These are phyloP conservation scores for Zostera marina DNA, from an alignment of 116 monocot genomes.

Conservation along the genomic window DNA sequence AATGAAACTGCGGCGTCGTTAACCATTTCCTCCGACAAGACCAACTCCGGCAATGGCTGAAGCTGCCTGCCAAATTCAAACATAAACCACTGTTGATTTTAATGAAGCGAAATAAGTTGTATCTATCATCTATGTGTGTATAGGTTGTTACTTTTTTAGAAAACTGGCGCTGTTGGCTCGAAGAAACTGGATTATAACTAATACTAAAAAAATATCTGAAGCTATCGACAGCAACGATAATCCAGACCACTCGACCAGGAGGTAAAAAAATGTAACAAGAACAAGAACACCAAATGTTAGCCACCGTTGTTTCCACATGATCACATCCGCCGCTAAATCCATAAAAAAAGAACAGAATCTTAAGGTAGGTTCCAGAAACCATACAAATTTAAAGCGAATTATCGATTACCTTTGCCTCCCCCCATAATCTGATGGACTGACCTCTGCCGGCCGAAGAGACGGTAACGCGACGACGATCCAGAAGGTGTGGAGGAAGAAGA, in stretches of 20 bases:
- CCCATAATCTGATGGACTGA: slow-evolving; percentile 60
- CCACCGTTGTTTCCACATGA: slow-evolving; percentile 48
- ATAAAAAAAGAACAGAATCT: not conserved
- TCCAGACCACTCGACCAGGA: slow-evolving; percentile 64
- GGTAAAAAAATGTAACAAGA: slow-evolving; percentile 62
- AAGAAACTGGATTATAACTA: slow-evolving; percentile 59
- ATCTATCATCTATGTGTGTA: no score
- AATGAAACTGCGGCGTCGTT: slow-evolving; percentile 75
- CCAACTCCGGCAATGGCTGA: slow-evolving; percentile 77
- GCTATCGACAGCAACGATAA: slow-evolving; percentile 58
- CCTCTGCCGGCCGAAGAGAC: slow-evolving; percentile 42
- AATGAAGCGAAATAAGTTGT: not conserved
- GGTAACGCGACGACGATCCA: slow-evolving; percentile 13
- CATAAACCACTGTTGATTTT: not conserved
- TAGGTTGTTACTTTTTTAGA: slow-evolving; percentile 43
- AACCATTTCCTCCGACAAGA: slow-evolving; percentile 97
- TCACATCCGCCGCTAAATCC: slow-evolving; percentile 63
- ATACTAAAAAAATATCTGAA: slow-evolving; percentile 66
- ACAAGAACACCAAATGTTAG: slow-evolving; percentile 40
- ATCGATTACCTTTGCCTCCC: slow-evolving; percentile 45
- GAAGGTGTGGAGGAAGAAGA: slow-evolving; percentile 12
- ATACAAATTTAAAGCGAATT: not conserved
- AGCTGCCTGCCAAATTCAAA: slow-evolving; percentile 31
- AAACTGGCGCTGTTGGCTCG: slow-evolving; percentile 45
- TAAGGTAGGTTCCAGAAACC: not conserved